Conservation (phyloP, 2,329 filamentous ascomycete species). For the Neoascochyta sp. region DNA sequence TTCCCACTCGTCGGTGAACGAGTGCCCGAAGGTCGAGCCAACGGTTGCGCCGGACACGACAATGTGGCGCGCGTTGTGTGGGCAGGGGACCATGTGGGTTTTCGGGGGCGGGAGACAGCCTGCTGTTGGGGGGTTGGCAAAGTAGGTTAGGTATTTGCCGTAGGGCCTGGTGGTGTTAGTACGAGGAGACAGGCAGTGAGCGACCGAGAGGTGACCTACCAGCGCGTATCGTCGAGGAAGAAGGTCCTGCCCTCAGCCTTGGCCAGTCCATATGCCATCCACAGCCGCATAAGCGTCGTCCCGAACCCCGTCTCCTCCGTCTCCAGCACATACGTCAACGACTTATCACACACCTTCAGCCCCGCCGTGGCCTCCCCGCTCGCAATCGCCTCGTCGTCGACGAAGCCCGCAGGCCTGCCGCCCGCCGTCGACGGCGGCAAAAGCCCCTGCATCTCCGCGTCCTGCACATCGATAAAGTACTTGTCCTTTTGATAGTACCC, state of each 20-base stretch:
- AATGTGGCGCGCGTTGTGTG: constrained; percentile 69
- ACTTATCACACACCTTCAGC: constrained; percentile 61
- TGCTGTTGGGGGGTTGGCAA: constrained; percentile 62
- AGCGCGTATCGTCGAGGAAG: constrained; percentile 80
- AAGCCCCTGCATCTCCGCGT: constrained; percentile 64
- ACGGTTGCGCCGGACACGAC: constrained; percentile 68
- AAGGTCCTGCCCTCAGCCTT: constrained; percentile 70
- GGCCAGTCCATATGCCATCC: constrained; percentile 79
- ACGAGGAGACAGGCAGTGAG: not conserved
- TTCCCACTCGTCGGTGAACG: constrained; percentile 54
- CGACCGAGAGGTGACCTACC: constrained; percentile 45
- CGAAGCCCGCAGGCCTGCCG: constrained; percentile 36
- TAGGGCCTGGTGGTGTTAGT: constrained; percentile 56
- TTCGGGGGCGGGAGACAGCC: constrained; percentile 68
- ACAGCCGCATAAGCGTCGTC: constrained; percentile 71
- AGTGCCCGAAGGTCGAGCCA: constrained; percentile 59
- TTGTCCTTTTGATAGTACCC: constrained; percentile 61
- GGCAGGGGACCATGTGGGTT: constrained; percentile 75
- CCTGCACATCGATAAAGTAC: constrained; percentile 70
- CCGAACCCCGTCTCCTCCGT: constrained; percentile 72
- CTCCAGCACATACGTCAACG: constrained; percentile 75
- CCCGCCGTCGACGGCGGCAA: constrained; percentile 48
- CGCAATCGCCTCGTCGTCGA: constrained; percentile 37
- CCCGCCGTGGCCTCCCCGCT: constrained; percentile 26
- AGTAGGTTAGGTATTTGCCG: constrained; percentile 69